Percentiles rank a stretch among this genome's conserved stretches.
These are phyloP conservation scores for Sequoia sempervirens DNA, from an alignment of 75 land plant species.

Conservation along the genomic window DNA sequence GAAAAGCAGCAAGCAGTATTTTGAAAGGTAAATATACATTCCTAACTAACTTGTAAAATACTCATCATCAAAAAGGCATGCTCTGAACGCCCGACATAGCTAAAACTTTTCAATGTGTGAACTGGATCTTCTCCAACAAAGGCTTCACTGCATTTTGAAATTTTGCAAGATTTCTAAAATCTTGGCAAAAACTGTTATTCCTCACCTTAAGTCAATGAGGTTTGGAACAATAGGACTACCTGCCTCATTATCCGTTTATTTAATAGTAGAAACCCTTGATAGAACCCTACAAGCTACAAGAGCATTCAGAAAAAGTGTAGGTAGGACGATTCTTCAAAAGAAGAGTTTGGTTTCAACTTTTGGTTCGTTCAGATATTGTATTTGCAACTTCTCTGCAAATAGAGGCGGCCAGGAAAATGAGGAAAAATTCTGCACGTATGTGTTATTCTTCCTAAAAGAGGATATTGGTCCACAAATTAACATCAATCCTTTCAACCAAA, in stretches of 20 bases:
- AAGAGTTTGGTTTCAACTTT: not conserved
- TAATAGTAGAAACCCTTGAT: not conserved
- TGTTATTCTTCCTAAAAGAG: not conserved
- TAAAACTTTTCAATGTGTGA: too few species aligned
- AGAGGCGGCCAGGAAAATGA: not conserved
- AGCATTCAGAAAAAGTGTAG: not conserved
- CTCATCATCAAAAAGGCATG: too few species aligned
- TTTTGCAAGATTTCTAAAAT: not conserved
- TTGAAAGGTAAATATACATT: too few species aligned
- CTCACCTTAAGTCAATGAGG: not conserved
- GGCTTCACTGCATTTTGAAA: too few species aligned
- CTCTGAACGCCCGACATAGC: too few species aligned
- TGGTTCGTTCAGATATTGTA: too few species aligned
- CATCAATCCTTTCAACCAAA: not conserved
- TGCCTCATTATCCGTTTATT: not conserved
- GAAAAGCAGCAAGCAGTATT: not conserved
- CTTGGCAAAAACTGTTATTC: not conserved
- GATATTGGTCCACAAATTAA: not conserved
- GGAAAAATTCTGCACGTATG: not conserved
- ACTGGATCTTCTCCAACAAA: not conserved
- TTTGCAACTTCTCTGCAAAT: not conserved
- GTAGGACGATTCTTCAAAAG: not conserved
- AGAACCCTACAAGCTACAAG: not conserved
- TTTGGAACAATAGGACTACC: not conserved
- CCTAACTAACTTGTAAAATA: too few species aligned